Base-by-base conservation (phyloP, 2,329 filamentous ascomycete genomes). In the Fusarium zealandicum region DNA sequence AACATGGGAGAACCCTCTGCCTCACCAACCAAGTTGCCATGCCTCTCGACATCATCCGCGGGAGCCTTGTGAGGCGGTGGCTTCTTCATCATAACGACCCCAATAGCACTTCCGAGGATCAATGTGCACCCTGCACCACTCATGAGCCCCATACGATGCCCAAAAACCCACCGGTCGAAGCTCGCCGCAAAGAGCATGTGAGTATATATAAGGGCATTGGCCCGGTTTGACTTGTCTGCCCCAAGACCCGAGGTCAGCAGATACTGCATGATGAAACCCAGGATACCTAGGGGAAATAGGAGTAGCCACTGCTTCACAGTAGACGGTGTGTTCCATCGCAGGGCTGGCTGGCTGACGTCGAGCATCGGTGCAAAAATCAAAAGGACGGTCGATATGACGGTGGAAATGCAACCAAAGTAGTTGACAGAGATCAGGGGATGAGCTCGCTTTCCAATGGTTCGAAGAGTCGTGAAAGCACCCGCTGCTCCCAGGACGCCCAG, bases 381-480 rank as follows among this genome's bases (percentile, higher is more conserved):
- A 25, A 83, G 83, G 1, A 84, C 64, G 2, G 81, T 69, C 36
- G 87, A 87, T 40, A 96, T 85, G 3, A 92, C 65, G 0, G 85
- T 88, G 64, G 88, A 90, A 76, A 84, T 88, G 0, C 79, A 76
- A 3, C 86, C 85, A 68, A 96, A 96, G 73, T 93, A 96, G 66
- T 91, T 96, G 50, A 96, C 90, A 2, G 85, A 89, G 51, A 96
- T 86, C n/a, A 96, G 78, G 0, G 92, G 85, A 69, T 96, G 91
- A 0, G 90, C 89, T 22, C 90, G 83, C 64, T 85, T 84, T 12
- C 93, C 92, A 56, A 96, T 93, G 73, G 88, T 86, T 13, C 92
- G 82, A 59, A 96, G 89, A 0, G 84, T 84, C 0, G 87, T 91
- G 67, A 87, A 92, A 7, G 91, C 90, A 3, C 83, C 83, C 0